Evolutionary conservation across 345 rosid genomes (phyloP).

Genomic region (Syzygium grande): DNA sequence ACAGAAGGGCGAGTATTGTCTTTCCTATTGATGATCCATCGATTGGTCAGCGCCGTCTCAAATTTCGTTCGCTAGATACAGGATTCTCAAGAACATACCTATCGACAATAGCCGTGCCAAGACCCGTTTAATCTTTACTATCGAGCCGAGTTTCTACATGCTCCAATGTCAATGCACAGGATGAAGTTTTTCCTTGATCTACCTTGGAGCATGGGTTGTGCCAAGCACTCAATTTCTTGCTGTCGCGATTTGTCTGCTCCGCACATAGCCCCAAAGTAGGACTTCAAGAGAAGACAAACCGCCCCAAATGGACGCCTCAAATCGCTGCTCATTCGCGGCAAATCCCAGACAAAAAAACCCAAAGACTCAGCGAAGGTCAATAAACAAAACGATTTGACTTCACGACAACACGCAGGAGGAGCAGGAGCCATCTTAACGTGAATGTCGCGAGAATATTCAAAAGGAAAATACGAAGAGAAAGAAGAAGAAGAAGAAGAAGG

Average conservation of each 20-base stretch:
- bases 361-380: not conserved
- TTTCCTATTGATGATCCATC: not conserved
- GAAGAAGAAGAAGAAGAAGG: too few species aligned
- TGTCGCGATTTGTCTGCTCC: not conserved
- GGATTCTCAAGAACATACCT: not conserved
- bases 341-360: not conserved
- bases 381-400: not conserved
- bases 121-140: not conserved
- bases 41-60: not conserved
- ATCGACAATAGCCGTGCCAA: not conserved
- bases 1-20: not conserved
- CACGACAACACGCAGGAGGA: not conserved
- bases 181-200: not conserved
- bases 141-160: not conserved
- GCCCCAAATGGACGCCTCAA: conserved; percentile 8
- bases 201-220: not conserved
- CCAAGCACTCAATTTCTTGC: not conserved
- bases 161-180: not conserved
- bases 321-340: not conserved
- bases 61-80: not conserved
- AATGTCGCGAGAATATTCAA: not conserved
- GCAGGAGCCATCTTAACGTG: not conserved
- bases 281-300: not conserved
- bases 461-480: not conserved
- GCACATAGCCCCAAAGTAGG: not conserved